A percentile compares a stretch with the other conserved stretches of the same genome.
phyloP scores from a whole-genome alignment of 257 asterid species.

The Salvia miltiorrhiza region DNA sequence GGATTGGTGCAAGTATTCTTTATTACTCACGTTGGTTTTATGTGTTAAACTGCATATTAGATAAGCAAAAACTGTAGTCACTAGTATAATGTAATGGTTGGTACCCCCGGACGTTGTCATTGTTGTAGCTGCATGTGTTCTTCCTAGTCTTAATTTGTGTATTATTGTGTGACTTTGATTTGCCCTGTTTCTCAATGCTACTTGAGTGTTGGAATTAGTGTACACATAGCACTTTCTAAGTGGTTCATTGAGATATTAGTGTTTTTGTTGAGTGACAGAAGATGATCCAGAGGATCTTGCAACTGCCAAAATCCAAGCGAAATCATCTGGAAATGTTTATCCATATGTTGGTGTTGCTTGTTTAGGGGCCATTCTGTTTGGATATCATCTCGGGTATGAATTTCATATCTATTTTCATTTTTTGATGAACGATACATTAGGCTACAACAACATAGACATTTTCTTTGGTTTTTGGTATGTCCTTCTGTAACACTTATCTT shows the following conservation, averaged over 20 bases:
- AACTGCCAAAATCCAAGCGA: slow-evolving; percentile 49
- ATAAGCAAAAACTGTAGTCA: no score
- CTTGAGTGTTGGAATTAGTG: neutral
- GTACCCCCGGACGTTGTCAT: neutral
- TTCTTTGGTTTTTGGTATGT: neutral
- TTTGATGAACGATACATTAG: neutral
- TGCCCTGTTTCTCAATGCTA: neutral
- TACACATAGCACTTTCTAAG: slow-evolving; percentile 22
- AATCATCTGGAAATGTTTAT: slow-evolving; percentile 71
- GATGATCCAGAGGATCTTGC: slow-evolving; percentile 66
- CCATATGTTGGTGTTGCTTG: slow-evolving; percentile 98
- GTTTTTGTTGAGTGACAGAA: slow-evolving; percentile 30
- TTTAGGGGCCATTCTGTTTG: slow-evolving; percentile 83
- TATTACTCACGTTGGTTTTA: no score
- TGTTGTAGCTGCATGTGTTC: neutral
- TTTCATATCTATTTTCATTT: neutral
- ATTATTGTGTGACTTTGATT: neutral
- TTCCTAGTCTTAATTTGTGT: neutral
- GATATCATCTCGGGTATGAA: slow-evolving; percentile 95
- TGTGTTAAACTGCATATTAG: no score
- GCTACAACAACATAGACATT: slow-evolving; percentile 41
- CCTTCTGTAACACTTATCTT: slow-evolving; percentile 16
- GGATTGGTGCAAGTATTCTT: no score
- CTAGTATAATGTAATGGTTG: neutral
- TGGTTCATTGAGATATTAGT: neutral